A percentile compares a stretch with the other conserved stretches of the same genome.
Conservation (phyloP, 192 early-diverging fungal species). For the Piromyces finnis region DNA sequence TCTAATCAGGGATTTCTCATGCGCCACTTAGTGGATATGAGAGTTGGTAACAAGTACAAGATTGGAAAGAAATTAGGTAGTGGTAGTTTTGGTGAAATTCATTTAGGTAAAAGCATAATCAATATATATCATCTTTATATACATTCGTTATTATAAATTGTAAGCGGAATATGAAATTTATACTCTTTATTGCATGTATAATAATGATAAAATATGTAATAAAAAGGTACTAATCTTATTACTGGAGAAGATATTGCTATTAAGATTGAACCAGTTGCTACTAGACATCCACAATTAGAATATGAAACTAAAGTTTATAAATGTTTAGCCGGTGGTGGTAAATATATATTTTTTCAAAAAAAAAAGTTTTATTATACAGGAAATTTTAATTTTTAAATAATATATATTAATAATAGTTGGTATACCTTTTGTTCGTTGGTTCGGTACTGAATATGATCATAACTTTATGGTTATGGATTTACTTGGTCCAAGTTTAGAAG, state of each 20-base stretch:
- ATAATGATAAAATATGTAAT: too few relatives aligned
- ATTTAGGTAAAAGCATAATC: conserved; percentile 43
- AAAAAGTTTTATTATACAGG: too few relatives aligned
- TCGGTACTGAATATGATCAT: conserved; percentile 64
- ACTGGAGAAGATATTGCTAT: conserved; percentile 94
- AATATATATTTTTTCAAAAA: too few relatives aligned
- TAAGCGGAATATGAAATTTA: too few relatives aligned
- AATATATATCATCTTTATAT: too few relatives aligned
- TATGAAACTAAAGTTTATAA: conserved; percentile 96
- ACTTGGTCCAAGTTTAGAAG: conserved; percentile 78
- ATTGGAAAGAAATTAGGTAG: conserved; percentile 92
- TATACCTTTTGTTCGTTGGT: conserved; percentile 75
- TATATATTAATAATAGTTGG: conserved; percentile 26
- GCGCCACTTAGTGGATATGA: conserved; percentile 14
- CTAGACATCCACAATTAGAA: conserved; percentile 91
- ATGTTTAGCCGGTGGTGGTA: conserved; percentile 70
- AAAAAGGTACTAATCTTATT: conserved; percentile 58
- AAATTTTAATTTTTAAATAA: neutral
- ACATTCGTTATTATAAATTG: too few relatives aligned
- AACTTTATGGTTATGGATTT: conserved; percentile 78
- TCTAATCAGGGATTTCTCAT: neutral
- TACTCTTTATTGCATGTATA: too few relatives aligned
- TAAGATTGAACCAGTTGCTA: conserved; percentile 87
- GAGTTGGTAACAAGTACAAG: conserved; percentile 86
- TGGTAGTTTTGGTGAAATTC: conserved; percentile 97